These are phyloP conservation scores for Begonia masoniana DNA, from an alignment of 306 rosid genomes.

Conservation along the genomic window DNA sequence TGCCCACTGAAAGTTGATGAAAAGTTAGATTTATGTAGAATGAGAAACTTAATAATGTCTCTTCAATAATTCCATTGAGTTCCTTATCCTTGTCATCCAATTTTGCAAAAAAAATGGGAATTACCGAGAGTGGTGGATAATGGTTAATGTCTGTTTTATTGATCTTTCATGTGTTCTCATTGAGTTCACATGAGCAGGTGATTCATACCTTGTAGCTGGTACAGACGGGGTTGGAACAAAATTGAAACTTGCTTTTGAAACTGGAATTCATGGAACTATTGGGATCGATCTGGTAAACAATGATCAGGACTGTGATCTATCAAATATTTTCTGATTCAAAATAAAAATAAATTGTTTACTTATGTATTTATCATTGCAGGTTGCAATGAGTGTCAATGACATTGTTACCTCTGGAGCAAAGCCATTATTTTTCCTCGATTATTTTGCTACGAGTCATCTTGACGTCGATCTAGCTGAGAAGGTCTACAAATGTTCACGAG, in stretches of 20 bases:
- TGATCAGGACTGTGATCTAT: too few species aligned
- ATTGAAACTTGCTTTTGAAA: constrained; percentile 73
- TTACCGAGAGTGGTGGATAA: too few species aligned
- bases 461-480: constrained; percentile 90
- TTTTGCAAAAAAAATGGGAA: too few species aligned
- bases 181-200: constrained; percentile 30
- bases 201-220: constrained; percentile 81
- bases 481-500: constrained; percentile 21
- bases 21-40: too few species aligned
- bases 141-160: background rate
- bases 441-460: constrained; percentile 86
- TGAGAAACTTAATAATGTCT: too few species aligned
- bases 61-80: too few species aligned
- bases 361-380: constrained; percentile 26
- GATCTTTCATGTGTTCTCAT: constrained; percentile 7
- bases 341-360: background rate
- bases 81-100: too few species aligned
- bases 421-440: constrained; percentile 87
- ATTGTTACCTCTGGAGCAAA: constrained; percentile 92
- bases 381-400: constrained; percentile 96
- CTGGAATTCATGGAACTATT: constrained; percentile 82
- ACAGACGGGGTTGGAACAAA: constrained; percentile 96
- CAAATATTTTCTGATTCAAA: too few species aligned
- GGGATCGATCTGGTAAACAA: constrained; percentile 80
- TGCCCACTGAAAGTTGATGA: too few species aligned